phyloP scores from a whole-genome alignment of 495 filamentous ascomycete species.

The Penicillium ochrochloron region DNA sequence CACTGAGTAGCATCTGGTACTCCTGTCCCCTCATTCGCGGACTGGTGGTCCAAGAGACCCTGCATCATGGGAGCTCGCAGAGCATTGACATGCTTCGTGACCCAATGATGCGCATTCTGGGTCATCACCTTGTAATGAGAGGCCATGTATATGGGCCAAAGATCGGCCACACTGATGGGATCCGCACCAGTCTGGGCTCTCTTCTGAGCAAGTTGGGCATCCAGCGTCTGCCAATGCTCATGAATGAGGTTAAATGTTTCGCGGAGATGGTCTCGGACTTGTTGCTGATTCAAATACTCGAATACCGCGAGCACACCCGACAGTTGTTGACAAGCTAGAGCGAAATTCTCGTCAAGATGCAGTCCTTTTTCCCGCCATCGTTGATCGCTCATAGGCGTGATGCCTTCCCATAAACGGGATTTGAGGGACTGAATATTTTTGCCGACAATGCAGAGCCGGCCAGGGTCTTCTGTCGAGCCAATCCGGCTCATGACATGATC shows the following conservation, averaged over 20 bases:
- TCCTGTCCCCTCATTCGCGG: background rate
- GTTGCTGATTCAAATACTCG: slow-evolving; percentile 33
- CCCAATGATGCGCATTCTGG: slow-evolving; percentile 37
- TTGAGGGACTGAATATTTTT: slow-evolving; percentile 37
- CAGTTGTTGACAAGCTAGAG: slow-evolving; percentile 36
- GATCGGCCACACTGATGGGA: slow-evolving; percentile 4
- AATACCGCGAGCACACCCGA: slow-evolving; percentile 37
- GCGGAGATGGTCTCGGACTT: slow-evolving; percentile 29
- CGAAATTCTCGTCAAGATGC: slow-evolving; percentile 32
- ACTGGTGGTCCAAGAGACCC: background rate
- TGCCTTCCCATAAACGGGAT: slow-evolving; percentile 38
- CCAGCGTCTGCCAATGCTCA: slow-evolving; percentile 30
- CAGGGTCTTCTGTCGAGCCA: slow-evolving; percentile 19
- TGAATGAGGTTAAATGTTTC: slow-evolving; percentile 38
- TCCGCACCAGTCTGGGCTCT: slow-evolving; percentile 3
- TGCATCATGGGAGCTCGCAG: background rate
- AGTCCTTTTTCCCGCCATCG: slow-evolving; percentile 40
- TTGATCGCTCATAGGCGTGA: slow-evolving; percentile 38
- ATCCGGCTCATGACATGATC: slow-evolving; percentile 18
- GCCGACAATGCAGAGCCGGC: slow-evolving; percentile 29
- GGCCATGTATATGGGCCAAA: slow-evolving; percentile 37
- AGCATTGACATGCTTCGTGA: slow-evolving; percentile 12
- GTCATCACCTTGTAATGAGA: slow-evolving; percentile 33
- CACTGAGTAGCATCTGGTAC: slow-evolving; percentile 15
- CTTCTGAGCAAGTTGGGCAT: slow-evolving; percentile 23